Percentiles rank a stretch among this genome's conserved stretches.
phyloP scores from a whole-genome alignment of 257 asterid genomes.

The Solanum boliviense region DNA sequence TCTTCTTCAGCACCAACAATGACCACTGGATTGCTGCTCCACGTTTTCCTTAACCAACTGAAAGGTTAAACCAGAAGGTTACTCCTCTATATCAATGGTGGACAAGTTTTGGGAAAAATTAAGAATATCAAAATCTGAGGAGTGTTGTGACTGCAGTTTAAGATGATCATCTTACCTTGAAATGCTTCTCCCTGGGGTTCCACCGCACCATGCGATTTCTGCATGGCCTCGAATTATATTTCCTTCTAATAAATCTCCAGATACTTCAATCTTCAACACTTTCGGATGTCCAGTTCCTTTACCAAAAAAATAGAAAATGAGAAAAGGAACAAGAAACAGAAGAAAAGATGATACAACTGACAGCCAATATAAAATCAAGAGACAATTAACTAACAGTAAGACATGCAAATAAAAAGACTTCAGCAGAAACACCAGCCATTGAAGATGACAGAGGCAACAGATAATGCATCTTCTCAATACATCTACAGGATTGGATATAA shows the following conservation, averaged over 20 bases:
- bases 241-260: slow-evolving; percentile 88
- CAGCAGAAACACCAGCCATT: neutral
- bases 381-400: neutral
- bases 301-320: slow-evolving; percentile 6
- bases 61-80: slow-evolving; percentile 7
- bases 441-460: neutral
- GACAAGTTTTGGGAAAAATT: neutral
- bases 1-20: slow-evolving; percentile 88
- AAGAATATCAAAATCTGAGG: neutral
- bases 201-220: slow-evolving; percentile 98
- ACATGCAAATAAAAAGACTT: neutral
- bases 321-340: neutral
- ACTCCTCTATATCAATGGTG: neutral
- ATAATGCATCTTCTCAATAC: neutral
- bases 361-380: neutral
- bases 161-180: slow-evolving; percentile 51
- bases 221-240: slow-evolving; percentile 57
- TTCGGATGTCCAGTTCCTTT: slow-evolving; percentile 89
- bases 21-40: slow-evolving; percentile 88
- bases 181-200: slow-evolving; percentile 91
- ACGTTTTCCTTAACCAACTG: slow-evolving; percentile 88
- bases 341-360: neutral
- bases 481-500: neutral
- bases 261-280: slow-evolving; percentile 70
- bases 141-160: slow-evolving; percentile 1